These are phyloP conservation scores for Alternaria tenuissima DNA, from an alignment of 2,329 filamentous ascomycete genomes.

Conservation along the genomic window DNA sequence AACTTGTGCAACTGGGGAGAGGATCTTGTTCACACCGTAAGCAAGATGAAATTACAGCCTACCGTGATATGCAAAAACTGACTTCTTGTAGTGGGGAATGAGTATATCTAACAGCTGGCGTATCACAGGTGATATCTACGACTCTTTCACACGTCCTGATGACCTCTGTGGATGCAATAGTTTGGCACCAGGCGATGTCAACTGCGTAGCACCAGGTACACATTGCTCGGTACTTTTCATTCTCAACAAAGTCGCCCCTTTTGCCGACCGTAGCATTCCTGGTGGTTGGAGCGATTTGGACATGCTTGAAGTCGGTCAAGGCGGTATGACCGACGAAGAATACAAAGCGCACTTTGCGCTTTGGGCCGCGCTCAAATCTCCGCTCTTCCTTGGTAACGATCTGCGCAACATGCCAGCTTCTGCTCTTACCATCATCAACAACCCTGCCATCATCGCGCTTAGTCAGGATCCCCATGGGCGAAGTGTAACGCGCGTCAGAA, in stretches of 20 bases:
- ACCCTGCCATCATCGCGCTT: conserved; percentile 41
- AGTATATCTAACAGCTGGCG: conserved; percentile 48
- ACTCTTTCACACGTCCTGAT: conserved; percentile 40
- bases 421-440: conserved; percentile 53
- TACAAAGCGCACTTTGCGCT: conserved; percentile 52
- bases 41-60: not conserved
- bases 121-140: conserved; percentile 42
- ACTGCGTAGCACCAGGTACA: conserved; percentile 37
- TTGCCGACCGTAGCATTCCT: conserved; percentile 37
- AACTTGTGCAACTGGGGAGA: conserved; percentile 50
- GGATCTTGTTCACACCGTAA: conserved; percentile 39
- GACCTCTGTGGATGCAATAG: conserved; percentile 39
- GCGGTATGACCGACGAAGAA: conserved; percentile 42
- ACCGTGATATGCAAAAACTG: not conserved
- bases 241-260: conserved; percentile 40
- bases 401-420: conserved; percentile 50
- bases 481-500: conserved; percentile 31
- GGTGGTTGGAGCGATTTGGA: conserved; percentile 44
- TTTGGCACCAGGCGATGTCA: conserved; percentile 32
- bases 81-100: conserved; percentile 40
- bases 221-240: conserved; percentile 42
- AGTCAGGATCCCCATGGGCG: conserved; percentile 37
- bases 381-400: conserved; percentile 55
- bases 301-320: conserved; percentile 43
- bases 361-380: conserved; percentile 54